Base-by-base conservation (phyloP, 129 eudicot species). In the Flaveria brownii region DNA sequence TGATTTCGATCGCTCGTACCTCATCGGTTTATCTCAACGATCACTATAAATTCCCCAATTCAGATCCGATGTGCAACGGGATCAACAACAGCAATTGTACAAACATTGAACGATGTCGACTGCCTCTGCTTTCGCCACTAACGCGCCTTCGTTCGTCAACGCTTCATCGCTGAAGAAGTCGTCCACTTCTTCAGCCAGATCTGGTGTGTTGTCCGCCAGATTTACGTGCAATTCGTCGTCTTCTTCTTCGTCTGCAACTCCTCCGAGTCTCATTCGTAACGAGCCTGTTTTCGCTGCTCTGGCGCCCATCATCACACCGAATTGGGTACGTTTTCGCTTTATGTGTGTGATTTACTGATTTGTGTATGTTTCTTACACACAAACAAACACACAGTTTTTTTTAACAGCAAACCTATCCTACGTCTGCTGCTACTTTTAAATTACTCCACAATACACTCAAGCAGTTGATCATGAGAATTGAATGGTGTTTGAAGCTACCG, bases 241-340 rank as follows among this genome's bases (percentile, higher is more conserved):
- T 0, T 63, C 83, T 5, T 45, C 81, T 0, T 73, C 77, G 1
- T 57, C 74, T 59, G 55, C 77, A 56, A 78, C 92, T 76, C 80
- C 83, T 9, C 97, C 93, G 0, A 80, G 84, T 41, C 96, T 93
- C 68, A 93, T 93, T 77, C 80, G 96, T 33, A 84, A 93, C 81
- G 83, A 93, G 85, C 97, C 98, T 4, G 96, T 93, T 50, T 90
- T 90, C 11, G 98, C 98, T 47, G 89, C 97, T 39, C 96, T 93
- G 14, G 91, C 98, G 62, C 97, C 97, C 4, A 79, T 93, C 79
- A 87, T 90, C 90, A 84, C 86, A 81, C 98, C 98, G 2, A 73
- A 63, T 3, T 81, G 85, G 98, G 98, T 92, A 89, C 68, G 62
- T 50, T 26, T 42, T 42, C 71, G 18, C 14, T 9, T 4, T 36